Evolutionary conservation across 2,329 filamentous ascomycete species (phyloP), one percentile per base, ranked within the genome.

Genomic region (Thelonectria olida): DNA sequence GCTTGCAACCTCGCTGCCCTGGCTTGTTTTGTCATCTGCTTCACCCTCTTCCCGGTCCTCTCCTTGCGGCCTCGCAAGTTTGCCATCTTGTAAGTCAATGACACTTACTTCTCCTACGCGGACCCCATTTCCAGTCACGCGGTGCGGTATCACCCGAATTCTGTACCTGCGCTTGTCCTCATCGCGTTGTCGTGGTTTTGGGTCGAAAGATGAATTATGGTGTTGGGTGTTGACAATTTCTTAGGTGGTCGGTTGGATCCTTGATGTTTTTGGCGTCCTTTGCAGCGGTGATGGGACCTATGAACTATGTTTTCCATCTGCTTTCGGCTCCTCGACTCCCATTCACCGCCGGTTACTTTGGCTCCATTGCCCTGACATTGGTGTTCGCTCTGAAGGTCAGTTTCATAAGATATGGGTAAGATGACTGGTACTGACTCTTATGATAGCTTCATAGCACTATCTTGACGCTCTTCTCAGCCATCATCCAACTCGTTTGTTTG

Each of bases 321-420:
- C 81, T 93, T 58, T 98, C 95, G 58, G 88, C 90, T 54, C 85
- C 93, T 71, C 88, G 96, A 70, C 82, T 98, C 64, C 96, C 96
- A 4, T 98, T 98, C 76, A 97, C 95, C 27, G 91, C 90, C 44
- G 92, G 93, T 62, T 98, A 98, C 82, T 97, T 98, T 81, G 93
- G 94, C 52, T 96, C 93, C 64, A 97, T 98, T 73, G 86, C 83
- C 45, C 80, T 98, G 74, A 98, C 96, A 10, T 84, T 98, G 23
- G 97, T 95, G 78, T 97, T 97, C 79, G 91, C 94, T 57, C 82
- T 97, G 71, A 93, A 93, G 73, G 95, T 97, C 85, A 88, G 92
- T 90, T 6, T 15, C 4, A 9, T 5, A 15, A 23, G 9, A 38
- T 47, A n/a, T 12, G 27, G 19, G 47, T 23, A 25, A 41, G 19